Evolutionary conservation across 352 stramenopile species (phyloP).

Genomic region (Phytopythium sindhum): DNA sequence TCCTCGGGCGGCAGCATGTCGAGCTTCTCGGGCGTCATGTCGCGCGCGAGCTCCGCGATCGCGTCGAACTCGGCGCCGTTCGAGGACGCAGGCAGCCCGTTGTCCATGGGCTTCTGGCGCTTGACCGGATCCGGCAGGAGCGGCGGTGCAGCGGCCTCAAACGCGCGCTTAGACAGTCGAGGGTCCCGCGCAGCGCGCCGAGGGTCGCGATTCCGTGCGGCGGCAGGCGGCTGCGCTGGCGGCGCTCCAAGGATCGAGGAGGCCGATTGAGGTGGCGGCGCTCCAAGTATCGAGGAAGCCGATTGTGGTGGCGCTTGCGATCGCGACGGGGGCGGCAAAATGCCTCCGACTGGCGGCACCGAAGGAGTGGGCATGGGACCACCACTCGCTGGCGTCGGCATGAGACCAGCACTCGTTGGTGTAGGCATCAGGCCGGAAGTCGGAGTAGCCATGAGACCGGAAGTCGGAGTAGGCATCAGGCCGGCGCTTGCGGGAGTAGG

Average conservation of each 20-base stretch:
- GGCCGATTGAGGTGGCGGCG: conserved; percentile 6
- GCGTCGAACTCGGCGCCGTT: conserved; percentile 42
- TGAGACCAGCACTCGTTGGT: background rate
- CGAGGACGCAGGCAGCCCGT: conserved; percentile 7
- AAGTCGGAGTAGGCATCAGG: background rate
- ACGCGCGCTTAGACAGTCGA: conserved; percentile 42
- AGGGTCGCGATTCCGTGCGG: conserved; percentile 46
- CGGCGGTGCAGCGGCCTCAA: background rate
- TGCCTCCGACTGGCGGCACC: background rate
- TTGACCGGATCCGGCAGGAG: conserved; percentile 17
- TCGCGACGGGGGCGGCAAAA: background rate
- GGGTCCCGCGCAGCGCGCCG: conserved; percentile 51
- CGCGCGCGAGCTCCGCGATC: conserved; percentile 65
- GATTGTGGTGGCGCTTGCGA: background rate
- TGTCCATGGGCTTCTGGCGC: conserved; percentile 19
- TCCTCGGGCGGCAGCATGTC: conserved; percentile 77
- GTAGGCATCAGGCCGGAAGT: background rate
- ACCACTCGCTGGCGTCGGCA: background rate
- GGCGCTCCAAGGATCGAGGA: conserved; percentile 11
- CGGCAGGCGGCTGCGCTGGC: conserved; percentile 11
- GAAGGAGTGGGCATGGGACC: background rate
- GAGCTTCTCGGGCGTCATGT: conserved; percentile 82
- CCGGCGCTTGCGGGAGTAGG: background rate
- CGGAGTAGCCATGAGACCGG: no score
- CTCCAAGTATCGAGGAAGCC: conserved; percentile 8